Base-by-base conservation (phyloP, 805 yeast species). In the Saccharomycopsis sp. region DNA sequence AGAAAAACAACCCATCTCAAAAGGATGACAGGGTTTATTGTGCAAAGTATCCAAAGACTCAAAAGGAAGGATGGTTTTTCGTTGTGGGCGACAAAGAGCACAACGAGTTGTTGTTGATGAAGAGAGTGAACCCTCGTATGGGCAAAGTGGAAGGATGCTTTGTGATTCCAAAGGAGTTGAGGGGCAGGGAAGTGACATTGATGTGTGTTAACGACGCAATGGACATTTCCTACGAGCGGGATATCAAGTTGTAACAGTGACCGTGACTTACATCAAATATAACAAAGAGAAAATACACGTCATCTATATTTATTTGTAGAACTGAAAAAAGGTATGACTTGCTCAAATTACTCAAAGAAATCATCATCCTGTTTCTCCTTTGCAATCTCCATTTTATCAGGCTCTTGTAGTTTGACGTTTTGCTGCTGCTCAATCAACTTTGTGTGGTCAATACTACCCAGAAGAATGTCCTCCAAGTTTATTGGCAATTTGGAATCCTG, bases 61-160 rank as follows among this genome's bases (percentile, higher is more conserved):
- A 92, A 60, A 79, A 86, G 53, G 97, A 92, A 56, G 76, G 94
- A 0, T 92, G 98, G 97, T 85, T 89, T 57, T 71, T 78, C 7
- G 71, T 89, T 36, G 50, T 78, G 7, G 63, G 72, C 46, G 75
- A 77, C 47, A 60, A 61, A 20, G 59, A 62, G 5, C 63, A 59
- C 2, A 69, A 69, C 34, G 83, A 78, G 52, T 55, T 89, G 20
- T 59, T 71, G 29, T 66, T 80, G 31, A 62, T 89, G 34, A 85
- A 84, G 53, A 73, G 97, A 53, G 80, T 86, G 4, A 77, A 82
- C 19, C 92, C 92, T 2, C 65, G 57, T 36, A 30, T 10, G 7
- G 43, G 43, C 9, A 40, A 13, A 7, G 39, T 38, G 19, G 12
- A 16, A 12, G 35, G 31, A 5, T 18, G 21, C 5, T 38, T 42